These are phyloP conservation scores for Dryas integrifolia DNA, from an alignment of 331 rosid species.

Conservation along the genomic window DNA sequence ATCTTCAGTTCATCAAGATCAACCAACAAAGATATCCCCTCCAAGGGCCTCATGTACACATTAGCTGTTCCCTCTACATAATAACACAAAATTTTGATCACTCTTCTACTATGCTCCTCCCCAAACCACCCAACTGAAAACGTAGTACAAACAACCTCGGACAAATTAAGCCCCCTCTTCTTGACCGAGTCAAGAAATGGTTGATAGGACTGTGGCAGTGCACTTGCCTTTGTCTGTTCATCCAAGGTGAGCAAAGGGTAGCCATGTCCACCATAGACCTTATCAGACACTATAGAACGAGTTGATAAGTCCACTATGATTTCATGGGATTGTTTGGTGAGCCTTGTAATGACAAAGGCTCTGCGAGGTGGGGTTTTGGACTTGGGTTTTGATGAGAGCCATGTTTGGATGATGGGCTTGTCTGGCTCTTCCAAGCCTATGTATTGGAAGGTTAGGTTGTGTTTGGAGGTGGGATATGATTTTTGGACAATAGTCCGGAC, in stretches of 20 bases:
- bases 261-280: slow-evolving; percentile 40
- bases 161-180: slow-evolving; percentile 42
- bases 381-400: slow-evolving; percentile 29
- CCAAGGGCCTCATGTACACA: slow-evolving; percentile 47
- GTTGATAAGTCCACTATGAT: slow-evolving; percentile 35
- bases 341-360: slow-evolving; percentile 39
- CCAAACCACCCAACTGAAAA: slow-evolving; percentile 56
- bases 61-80: slow-evolving; percentile 37
- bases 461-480: slow-evolving; percentile 19
- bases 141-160: slow-evolving; percentile 35
- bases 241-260: slow-evolving; percentile 36
- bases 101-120: slow-evolving; percentile 31
- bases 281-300: slow-evolving; percentile 27
- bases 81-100: slow-evolving; percentile 35
- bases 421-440: slow-evolving; percentile 52
- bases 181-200: slow-evolving; percentile 34
- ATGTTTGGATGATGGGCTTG: slow-evolving; percentile 42
- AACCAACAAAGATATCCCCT: slow-evolving; percentile 48
- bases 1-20: slow-evolving; percentile 52
- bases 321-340: slow-evolving; percentile 33
- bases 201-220: slow-evolving; percentile 28
- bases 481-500: slow-evolving; percentile 28
- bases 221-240: slow-evolving; percentile 29
- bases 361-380: slow-evolving; percentile 35
- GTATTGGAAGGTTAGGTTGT: slow-evolving; percentile 45